Base-by-base conservation (phyloP, 805 yeast species). In the Metschnikowia koreensis region DNA sequence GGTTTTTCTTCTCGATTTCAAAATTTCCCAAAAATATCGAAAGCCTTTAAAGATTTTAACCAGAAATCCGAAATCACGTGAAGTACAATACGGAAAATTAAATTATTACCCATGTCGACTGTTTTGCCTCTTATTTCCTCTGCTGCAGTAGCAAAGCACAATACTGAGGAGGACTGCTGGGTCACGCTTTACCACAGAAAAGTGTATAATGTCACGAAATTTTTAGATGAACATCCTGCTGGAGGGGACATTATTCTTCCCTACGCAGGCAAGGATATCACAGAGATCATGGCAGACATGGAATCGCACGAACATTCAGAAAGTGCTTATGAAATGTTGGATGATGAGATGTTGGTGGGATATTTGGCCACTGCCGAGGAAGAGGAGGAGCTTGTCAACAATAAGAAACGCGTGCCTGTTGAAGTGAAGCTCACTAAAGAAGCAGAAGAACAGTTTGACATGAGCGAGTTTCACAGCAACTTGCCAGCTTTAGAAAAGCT, bases 311-410 rank as follows among this genome's bases (percentile, higher is more conserved):
- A 80, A 46, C 97, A 93, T 68, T 84, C 94, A 5, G 93, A 88
- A 55, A 74, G 86, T 44, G 96, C 97, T 1, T 87, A 88, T 67
- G 94, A 89, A 47, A 86, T 92, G 80, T 73, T 93, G 56, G 88
- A 86, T 55, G 97, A 92, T 42, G 84, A 79, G 52, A 86, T 83
- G 70, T 68, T 89, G 54, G 82, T 93, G 41, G 97, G 96, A 0
- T 86, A 85, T 64, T 69, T 93, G 59, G 97, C 97, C 17, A 87
- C 92, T 1, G 79, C 74, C 7, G 86, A 81, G 54, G 97, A 91
- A 70, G 96, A 84, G 64, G 73, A 76, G 51, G 88, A 86, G 64
- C 76, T 89, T 49, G 67, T 90, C 53, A 71, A 81, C 38, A 86
- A 86, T 61, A 80, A 80, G 46, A 75, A 80, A 49, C 81, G 78